These are phyloP conservation scores for Pleurotus pulmonarius DNA, from an alignment of 768 basidiomycete species.

Conservation along the genomic window DNA sequence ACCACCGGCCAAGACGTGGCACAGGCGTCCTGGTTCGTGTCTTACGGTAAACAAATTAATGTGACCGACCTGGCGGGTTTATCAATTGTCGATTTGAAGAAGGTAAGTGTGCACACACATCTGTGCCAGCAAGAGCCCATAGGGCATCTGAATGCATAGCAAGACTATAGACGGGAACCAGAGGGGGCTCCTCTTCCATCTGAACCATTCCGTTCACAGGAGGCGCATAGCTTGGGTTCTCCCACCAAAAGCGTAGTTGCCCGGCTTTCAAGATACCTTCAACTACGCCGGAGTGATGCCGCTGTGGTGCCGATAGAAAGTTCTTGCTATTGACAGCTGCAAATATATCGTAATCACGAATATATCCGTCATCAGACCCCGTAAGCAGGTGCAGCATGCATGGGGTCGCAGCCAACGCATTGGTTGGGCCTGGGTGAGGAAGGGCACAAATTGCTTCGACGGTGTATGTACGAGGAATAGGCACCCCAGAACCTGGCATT, in stretches of 20 bases:
- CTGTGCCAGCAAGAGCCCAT: slow-evolving; percentile 86
- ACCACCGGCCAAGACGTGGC: slow-evolving; percentile 61
- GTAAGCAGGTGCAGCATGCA: slow-evolving; percentile 90
- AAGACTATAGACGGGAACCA: slow-evolving; percentile 85
- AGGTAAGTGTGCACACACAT: slow-evolving; percentile 45
- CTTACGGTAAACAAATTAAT: slow-evolving; percentile 92
- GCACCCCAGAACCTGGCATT: slow-evolving; percentile 21
- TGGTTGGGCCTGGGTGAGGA: slow-evolving; percentile 84
- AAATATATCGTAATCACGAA: slow-evolving; percentile 91
- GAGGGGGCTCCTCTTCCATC: slow-evolving; percentile 42
- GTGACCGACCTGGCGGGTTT: slow-evolving; percentile 62
- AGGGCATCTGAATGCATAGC: slow-evolving; percentile 90
- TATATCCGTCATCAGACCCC: slow-evolving; percentile 91
- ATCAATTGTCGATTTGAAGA: too few species aligned
- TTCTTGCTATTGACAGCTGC: slow-evolving; percentile 83
- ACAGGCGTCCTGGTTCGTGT: slow-evolving; percentile 82
- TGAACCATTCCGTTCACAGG: slow-evolving; percentile 21
- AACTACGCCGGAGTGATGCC: slow-evolving; percentile 85
- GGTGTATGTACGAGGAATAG: slow-evolving; percentile 61
- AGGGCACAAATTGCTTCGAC: slow-evolving; percentile 92
- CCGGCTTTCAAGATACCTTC: slow-evolving; percentile 91
- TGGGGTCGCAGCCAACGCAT: slow-evolving; percentile 79
- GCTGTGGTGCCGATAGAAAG: slow-evolving; percentile 83
- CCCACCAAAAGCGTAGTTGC: slow-evolving; percentile 89
- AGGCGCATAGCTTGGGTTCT: slow-evolving; percentile 51